Conservation (phyloP, 1,284 basidiomycete genomes). For the Cryptococcus hybrid region DNA sequence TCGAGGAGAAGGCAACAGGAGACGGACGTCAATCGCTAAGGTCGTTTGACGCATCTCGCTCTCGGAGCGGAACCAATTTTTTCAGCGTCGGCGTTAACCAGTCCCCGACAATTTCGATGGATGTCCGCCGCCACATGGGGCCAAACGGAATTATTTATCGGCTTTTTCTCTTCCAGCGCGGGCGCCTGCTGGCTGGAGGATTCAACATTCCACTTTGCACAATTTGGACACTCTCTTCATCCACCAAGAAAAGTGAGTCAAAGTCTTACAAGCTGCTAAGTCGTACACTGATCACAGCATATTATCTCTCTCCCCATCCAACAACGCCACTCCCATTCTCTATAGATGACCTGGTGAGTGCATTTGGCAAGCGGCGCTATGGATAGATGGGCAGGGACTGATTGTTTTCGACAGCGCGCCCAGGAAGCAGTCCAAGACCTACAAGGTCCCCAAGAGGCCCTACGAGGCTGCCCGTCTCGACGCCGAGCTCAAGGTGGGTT, state of each 20-base stretch:
- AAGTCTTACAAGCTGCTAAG: background rate
- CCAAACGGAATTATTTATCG: no score
- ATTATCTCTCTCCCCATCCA: background rate
- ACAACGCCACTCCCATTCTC: background rate
- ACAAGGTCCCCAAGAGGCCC: conserved; percentile 97
- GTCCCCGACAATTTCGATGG: no score
- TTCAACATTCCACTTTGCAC: no score
- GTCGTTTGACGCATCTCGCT: no score
- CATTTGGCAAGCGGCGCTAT: no score
- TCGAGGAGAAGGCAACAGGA: background rate
- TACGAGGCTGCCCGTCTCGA: conserved; percentile 98
- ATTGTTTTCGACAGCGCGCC: conserved; percentile 31
- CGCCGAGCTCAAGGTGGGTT: conserved; percentile 89
- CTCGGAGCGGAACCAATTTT: no score
- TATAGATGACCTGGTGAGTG: background rate
- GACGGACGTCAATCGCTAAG: no score
- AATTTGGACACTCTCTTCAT: conserved; percentile 1
- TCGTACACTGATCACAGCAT: background rate
- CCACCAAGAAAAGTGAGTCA: conserved; percentile 22
- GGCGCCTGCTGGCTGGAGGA: no score
- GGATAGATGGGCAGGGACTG: background rate
- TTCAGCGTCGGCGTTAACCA: no score
- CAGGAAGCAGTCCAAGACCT: conserved; percentile 60
- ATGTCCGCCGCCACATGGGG: no score
- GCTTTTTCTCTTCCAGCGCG: no score